A percentile compares a stretch with the other conserved stretches of the same genome.
phyloP scores from a whole-genome alignment of 225 moss, liverwort and hornwort species.

The Antitrichia curtipendula region DNA sequence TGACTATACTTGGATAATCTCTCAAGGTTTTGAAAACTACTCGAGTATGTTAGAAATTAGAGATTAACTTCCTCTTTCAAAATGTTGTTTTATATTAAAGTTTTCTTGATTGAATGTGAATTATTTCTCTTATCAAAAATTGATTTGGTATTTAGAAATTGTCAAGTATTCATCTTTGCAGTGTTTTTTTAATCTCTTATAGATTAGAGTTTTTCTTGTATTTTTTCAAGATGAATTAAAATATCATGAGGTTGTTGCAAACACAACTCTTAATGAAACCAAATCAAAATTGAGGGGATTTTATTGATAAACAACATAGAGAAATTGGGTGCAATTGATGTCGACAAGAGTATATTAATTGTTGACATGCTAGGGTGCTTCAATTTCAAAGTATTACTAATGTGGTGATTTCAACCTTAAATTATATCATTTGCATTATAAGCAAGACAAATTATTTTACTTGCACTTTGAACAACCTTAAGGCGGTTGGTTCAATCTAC shows the following conservation, averaged over 20 bases:
- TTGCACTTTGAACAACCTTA: too few species aligned
- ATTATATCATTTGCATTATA: too few species aligned
- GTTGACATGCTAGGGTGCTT: neutral
- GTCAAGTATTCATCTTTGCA: fast-evolving
- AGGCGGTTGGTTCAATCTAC: too few species aligned
- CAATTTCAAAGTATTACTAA: too few species aligned
- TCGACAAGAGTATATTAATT: fast-evolving
- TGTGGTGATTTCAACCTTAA: too few species aligned
- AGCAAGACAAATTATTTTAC: too few species aligned
- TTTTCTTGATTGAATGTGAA: neutral
- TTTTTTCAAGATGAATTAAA: neutral
- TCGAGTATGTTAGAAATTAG: neutral
- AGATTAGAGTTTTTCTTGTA: neutral
- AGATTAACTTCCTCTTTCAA: fast-evolving
- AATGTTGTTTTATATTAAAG: fast-evolving
- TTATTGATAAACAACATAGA: neutral
- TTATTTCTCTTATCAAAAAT: too few species aligned
- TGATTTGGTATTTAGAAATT: too few species aligned
- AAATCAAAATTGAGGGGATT: fast-evolving
- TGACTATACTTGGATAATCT: fast-evolving
- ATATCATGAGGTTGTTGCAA: neutral
- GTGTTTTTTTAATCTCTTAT: neutral
- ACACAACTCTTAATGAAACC: neutral
- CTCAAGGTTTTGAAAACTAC: neutral
- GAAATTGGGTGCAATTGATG: neutral